phyloP scores from a whole-genome alignment of 345 rosid species.

The Erysimum cheiranthoides region DNA sequence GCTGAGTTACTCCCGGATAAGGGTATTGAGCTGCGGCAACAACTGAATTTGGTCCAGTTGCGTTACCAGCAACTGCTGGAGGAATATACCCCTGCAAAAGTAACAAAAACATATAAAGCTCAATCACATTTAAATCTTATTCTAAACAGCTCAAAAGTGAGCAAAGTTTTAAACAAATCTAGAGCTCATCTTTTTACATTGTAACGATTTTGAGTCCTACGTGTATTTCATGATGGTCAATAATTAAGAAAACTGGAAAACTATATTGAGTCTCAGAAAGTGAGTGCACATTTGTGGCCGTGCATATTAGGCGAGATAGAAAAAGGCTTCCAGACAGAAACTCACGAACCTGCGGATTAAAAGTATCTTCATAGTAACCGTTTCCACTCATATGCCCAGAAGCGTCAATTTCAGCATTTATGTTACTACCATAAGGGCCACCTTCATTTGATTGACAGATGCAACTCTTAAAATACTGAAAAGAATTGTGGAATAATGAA shows the following conservation, averaged over 20 bases:
- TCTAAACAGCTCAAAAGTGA: constrained; percentile 1
- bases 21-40: constrained; percentile 44
- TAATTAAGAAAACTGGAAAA: not conserved
- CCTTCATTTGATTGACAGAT: constrained; percentile 51
- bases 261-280: not conserved
- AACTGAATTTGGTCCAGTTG: constrained; percentile 43
- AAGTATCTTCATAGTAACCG: constrained; percentile 62
- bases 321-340: constrained; percentile 30
- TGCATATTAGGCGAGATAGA: not conserved
- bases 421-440: constrained; percentile 62
- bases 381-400: constrained; percentile 59
- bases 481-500: not conserved
- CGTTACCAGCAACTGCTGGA: constrained; percentile 47
- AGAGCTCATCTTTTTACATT: constrained; percentile 4
- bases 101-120: constrained; percentile 8
- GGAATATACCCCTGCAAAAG: constrained; percentile 55
- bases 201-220: not conserved
- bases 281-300: no score
- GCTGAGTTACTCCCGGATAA: constrained; percentile 60
- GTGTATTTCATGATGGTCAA: constrained; percentile 7
- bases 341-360: constrained; percentile 65
- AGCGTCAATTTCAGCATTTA: constrained; percentile 58
- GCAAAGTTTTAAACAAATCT: constrained; percentile 2
- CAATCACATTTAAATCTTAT: not conserved
- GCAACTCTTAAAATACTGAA: constrained; percentile 8